Evolutionary conservation across 2,329 filamentous ascomycete genomes (phyloP).

Genomic region (Falciphora oryzae): DNA sequence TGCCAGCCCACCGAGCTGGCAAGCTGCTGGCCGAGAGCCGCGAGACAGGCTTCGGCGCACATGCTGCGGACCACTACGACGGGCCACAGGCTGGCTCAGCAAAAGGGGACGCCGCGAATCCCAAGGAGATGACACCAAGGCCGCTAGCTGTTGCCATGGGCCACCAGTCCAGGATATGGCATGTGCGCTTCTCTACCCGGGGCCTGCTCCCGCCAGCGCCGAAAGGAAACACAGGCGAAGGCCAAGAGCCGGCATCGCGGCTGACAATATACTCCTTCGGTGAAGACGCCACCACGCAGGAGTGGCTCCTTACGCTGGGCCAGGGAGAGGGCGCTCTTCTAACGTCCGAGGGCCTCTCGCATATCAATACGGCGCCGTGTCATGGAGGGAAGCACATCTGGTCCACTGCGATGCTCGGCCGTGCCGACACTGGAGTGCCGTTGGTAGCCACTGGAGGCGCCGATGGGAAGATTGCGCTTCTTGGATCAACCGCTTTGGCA

Average conservation of each 20-base stretch:
- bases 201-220: not conserved
- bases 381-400: conserved; percentile 91
- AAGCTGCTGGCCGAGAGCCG: conserved; percentile 30
- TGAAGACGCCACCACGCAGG: conserved; percentile 73
- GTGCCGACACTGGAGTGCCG: conserved; percentile 16
- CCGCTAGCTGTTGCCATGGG: conserved; percentile 73
- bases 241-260: not conserved
- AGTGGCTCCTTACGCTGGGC: conserved; percentile 56
- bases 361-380: conserved; percentile 51
- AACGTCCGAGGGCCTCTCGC: conserved; percentile 34
- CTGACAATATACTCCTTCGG: conserved; percentile 65
- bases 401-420: conserved; percentile 52
- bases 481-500: conserved; percentile 20
- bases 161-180: conserved; percentile 87
- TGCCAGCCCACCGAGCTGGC: not conserved
- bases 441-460: conserved; percentile 73
- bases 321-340: not conserved
- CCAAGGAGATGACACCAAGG: conserved; percentile 26
- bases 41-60: conserved; percentile 59
- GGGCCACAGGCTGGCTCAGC: conserved; percentile 17
- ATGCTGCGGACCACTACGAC: conserved; percentile 17
- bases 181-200: conserved; percentile 56
- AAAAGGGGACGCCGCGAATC: conserved; percentile 18
- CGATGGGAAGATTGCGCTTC: conserved; percentile 63
- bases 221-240: not conserved